These are phyloP conservation scores for Boletus vermiculosoides DNA, from an alignment of 768 basidiomycete species.

Conservation along the genomic window DNA sequence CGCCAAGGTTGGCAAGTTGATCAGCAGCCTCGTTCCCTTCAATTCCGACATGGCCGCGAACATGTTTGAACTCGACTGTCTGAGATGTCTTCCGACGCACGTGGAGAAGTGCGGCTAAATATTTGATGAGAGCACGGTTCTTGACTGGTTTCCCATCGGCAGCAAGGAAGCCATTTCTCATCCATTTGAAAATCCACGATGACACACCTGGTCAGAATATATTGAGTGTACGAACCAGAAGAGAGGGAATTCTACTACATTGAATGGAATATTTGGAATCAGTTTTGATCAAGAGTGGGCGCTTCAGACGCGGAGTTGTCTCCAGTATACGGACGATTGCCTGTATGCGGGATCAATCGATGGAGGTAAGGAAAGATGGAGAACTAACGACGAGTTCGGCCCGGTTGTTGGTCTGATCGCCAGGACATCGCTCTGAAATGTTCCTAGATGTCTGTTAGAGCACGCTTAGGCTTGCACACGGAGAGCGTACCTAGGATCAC, in stretches of 20 bases:
- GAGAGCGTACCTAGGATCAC: slow-evolving; percentile 52
- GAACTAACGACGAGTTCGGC: slow-evolving; percentile 76
- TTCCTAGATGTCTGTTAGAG: slow-evolving; percentile 51
- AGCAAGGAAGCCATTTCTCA: slow-evolving; percentile 47
- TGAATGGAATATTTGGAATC: slow-evolving; percentile 85
- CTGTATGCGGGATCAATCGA: slow-evolving; percentile 45
- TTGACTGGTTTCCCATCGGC: slow-evolving; percentile 57
- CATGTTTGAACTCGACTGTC: slow-evolving; percentile 61
- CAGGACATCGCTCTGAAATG: slow-evolving; percentile 77
- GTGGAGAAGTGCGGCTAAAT: slow-evolving; percentile 61
- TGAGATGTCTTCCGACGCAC: slow-evolving; percentile 52
- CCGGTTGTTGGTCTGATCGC: slow-evolving; percentile 82
- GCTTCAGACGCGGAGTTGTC: slow-evolving; percentile 54
- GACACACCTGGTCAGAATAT: slow-evolving; percentile 54
- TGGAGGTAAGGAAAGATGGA: slow-evolving; percentile 22
- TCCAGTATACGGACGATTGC: slow-evolving; percentile 84
- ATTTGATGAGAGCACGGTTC: slow-evolving; percentile 70
- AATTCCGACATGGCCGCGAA: slow-evolving; percentile 76
- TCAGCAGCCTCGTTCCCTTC: slow-evolving; percentile 90
- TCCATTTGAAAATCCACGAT: slow-evolving; percentile 72
- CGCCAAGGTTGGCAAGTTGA: slow-evolving; percentile 60
- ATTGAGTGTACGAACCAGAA: slow-evolving; percentile 6
- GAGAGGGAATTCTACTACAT: slow-evolving; percentile 44
- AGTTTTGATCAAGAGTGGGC: slow-evolving; percentile 70
- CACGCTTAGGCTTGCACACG: not conserved